Evolutionary conservation across 1,139 yeast species (phyloP).

Genomic region (Yamadazyma oceani): DNA sequence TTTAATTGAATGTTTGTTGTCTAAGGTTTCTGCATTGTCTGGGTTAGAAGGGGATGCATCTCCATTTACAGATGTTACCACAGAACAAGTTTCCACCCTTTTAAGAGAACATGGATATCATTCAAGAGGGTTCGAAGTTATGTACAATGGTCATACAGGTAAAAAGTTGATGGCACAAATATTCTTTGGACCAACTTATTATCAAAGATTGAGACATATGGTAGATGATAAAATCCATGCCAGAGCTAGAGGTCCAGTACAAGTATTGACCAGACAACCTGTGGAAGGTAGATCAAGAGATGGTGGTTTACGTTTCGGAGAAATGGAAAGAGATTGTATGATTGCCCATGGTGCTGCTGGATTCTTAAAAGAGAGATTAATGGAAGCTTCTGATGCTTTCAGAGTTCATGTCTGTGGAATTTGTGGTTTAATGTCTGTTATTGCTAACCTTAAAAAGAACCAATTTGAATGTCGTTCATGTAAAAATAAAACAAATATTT

Average conservation of each 20-base stretch:
- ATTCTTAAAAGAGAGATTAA: constrained; percentile 91
- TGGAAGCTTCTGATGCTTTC: constrained; percentile 99
- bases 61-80: constrained; percentile 97
- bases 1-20: constrained; percentile 93
- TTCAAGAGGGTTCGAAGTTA: constrained; percentile 96
- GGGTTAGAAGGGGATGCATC: constrained; percentile 99
- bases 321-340: constrained; percentile 99
- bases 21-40: constrained; percentile 90
- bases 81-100: constrained; percentile 89
- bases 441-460: constrained; percentile 94
- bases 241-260: constrained; percentile 99
- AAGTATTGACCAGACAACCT: constrained; percentile 96
- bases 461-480: constrained; percentile 98
- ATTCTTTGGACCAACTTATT: constrained; percentile 98
- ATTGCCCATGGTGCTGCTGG: constrained; percentile 99
- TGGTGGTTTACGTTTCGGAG: constrained; percentile 99
- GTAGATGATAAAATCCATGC: constrained; percentile 99
- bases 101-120: constrained; percentile 96
- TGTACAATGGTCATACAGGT: constrained; percentile 99
- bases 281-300: constrained; percentile 99
- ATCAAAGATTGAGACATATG: constrained; percentile 98
- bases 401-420: constrained; percentile 97
- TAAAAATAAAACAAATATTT: constrained; percentile 96
- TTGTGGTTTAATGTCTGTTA: constrained; percentile 96
- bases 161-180: constrained; percentile 96